Base-by-base conservation (phyloP, 768 basidiomycete species). In the Mycena vitilis region DNA sequence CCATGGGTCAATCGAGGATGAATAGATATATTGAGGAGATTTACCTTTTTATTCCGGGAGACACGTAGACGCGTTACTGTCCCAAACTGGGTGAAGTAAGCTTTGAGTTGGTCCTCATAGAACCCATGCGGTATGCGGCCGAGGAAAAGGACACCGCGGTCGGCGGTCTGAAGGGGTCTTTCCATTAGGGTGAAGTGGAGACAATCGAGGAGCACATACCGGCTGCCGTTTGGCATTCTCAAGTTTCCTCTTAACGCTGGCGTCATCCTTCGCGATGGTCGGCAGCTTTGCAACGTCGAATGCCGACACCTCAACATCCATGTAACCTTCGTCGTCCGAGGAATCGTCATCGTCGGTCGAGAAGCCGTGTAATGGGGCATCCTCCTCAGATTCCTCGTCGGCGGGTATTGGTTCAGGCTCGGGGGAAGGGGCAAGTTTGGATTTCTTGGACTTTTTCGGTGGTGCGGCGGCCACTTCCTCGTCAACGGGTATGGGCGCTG, bases 41-140 rank as follows among this genome's bases (percentile, higher is more conserved):
- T 12, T 22, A 92, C 97, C 88, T 91, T 94, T 84, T 95, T 96
- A 78, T 96, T 99, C 68, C 98, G 89, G 5, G 96, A 97, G 18
- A 99, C 81, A 9, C 98, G 89, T 34, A 98, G 76, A 54, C 97
- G 90, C 20, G 94, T 91, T 30, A 99, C 89, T 49, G 90, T 87
- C 6, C 98, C 98, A 71, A 99, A 99, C 77, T 99, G 98, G 34
- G 92, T 87, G 76, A 99, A 98, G 81, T 99, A 99, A 2, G 88
- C 90, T 70, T 88, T 89, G 79, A 99, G 89, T 79, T 98, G 92
- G 62, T 94, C 95, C 80, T 99, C 98, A 80, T 95, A 97, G 81
- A 99, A 99, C 23, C 98, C 98, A 73, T 98, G 96, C 2, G 98
- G 98, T 61, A 99, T 86, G 66, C 96, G 91, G 18, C 96, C 91